Conservation (phyloP, 2,329 filamentous ascomycete genomes). For the Fusarium sp. region DNA sequence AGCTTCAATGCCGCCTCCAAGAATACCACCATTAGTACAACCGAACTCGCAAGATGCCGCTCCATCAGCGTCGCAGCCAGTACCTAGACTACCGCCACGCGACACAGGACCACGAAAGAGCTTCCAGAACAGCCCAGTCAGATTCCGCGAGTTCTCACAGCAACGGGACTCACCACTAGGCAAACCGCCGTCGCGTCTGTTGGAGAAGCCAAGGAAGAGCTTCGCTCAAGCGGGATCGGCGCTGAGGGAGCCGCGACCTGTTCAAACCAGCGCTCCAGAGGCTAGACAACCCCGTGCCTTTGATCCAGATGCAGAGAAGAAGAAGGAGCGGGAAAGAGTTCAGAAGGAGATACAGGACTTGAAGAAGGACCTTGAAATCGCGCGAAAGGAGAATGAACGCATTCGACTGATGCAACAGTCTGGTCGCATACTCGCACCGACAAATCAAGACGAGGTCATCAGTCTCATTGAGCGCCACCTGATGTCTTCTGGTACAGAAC, state of each 20-base stretch:
- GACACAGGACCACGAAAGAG: slow-evolving; percentile 65
- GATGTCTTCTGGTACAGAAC: slow-evolving; percentile 46
- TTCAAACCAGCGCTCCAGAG: neutral
- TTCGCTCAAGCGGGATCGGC: neutral
- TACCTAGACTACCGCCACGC: slow-evolving; percentile 42
- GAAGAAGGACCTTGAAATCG: slow-evolving; percentile 64
- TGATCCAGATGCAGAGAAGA: slow-evolving; percentile 59
- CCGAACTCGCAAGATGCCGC: neutral
- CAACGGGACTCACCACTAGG: slow-evolving; percentile 60
- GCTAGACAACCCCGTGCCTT: slow-evolving; percentile 16
- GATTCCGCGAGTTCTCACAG: slow-evolving; percentile 48
- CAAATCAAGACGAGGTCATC: slow-evolving; percentile 51
- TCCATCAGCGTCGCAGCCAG: slow-evolving; percentile 20
- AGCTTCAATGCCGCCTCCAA: slow-evolving; percentile 28
- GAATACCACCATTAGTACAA: slow-evolving; percentile 11
- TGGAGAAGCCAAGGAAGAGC: slow-evolving; percentile 22
- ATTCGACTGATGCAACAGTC: slow-evolving; percentile 53
- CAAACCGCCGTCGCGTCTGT: slow-evolving; percentile 47
- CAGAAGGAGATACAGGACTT: slow-evolving; percentile 63
- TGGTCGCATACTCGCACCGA: slow-evolving; percentile 46
- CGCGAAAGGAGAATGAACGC: slow-evolving; percentile 66
- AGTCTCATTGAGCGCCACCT: slow-evolving; percentile 52
- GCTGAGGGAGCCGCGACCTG: neutral
- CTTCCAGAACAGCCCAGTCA: slow-evolving; percentile 67
- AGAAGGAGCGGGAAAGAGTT: slow-evolving; percentile 60